A percentile compares a stretch with the other conserved stretches of the same genome.
These are phyloP conservation scores for Claviceps sp. DNA, from an alignment of 2,329 filamentous ascomycete species.

Conservation along the genomic window DNA sequence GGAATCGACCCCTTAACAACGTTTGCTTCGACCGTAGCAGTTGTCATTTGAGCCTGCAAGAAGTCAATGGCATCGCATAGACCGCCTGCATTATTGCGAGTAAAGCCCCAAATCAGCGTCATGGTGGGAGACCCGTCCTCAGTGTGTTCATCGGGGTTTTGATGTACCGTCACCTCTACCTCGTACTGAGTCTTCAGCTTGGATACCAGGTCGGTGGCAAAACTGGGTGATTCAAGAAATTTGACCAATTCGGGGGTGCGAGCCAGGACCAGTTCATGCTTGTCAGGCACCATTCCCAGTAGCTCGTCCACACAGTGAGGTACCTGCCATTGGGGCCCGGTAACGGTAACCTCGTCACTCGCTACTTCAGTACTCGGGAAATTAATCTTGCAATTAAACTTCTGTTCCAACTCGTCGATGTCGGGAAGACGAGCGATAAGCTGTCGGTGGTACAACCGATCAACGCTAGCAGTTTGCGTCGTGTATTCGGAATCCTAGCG, in stretches of 20 bases:
- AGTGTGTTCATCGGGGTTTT: constrained; percentile 44
- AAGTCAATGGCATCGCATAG: constrained; percentile 95
- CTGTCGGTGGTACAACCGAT: constrained; percentile 89
- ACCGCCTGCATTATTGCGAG: constrained; percentile 90
- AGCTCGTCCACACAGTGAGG: constrained; percentile 94
- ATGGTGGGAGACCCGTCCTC: constrained; percentile 45
- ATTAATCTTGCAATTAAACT: constrained; percentile 98
- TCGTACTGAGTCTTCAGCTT: constrained; percentile 89
- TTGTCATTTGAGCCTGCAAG: constrained; percentile 71
- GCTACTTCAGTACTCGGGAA: constrained; percentile 97
- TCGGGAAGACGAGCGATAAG: constrained; percentile 77
- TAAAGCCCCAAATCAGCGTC: constrained; percentile 67
- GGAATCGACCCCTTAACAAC: constrained; percentile 90
- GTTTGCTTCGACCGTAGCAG: constrained; percentile 74
- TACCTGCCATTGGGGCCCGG: constrained; percentile 95
- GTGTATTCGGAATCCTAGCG: constrained; percentile 84
- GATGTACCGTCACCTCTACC: constrained; percentile 67
- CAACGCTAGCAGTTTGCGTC: constrained; percentile 82
- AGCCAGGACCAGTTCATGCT: constrained; percentile 77
- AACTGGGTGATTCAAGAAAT: constrained; percentile 71
- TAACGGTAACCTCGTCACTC: constrained; percentile 90
- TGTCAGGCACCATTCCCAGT: constrained; percentile 93
- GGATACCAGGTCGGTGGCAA: constrained; percentile 62
- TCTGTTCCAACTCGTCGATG: constrained; percentile 92
- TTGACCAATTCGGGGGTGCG: constrained; percentile 63